A percentile compares a stretch with the other conserved stretches of the same genome.
These are phyloP conservation scores for Coemansia sp. DNA, from an alignment of 192 early-diverging fungal genomes.

Conservation along the genomic window DNA sequence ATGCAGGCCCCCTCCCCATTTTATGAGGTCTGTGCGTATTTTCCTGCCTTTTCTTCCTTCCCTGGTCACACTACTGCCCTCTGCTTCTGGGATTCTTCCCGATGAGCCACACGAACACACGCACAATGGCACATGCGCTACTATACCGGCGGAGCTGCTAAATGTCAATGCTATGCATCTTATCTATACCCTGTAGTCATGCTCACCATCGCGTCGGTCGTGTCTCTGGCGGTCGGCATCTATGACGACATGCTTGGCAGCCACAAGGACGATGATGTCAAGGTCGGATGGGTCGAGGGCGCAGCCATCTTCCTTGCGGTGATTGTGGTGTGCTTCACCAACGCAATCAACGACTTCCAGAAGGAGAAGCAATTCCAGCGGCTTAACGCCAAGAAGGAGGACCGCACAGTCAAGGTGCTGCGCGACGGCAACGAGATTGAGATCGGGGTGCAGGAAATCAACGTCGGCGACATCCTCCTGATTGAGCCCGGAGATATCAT, in stretches of 20 bases:
- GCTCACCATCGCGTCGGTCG: constrained; percentile 78
- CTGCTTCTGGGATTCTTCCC: not conserved
- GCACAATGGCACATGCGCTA: not conserved
- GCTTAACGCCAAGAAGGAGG: constrained; percentile 84
- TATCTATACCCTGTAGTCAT: constrained; percentile 59
- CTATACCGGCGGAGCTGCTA: not conserved
- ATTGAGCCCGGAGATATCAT: constrained; percentile 91
- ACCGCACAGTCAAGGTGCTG: constrained; percentile 71
- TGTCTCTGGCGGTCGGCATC: constrained; percentile 82
- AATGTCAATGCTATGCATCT: not conserved
- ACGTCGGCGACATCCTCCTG: constrained; percentile 86
- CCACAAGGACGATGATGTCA: constrained; percentile 66
- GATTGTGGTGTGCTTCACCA: constrained; percentile 84
- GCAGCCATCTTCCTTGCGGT: constrained; percentile 83
- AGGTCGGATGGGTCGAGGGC: constrained; percentile 80
- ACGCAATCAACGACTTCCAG: constrained; percentile 87
- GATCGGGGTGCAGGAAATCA: constrained; percentile 75
- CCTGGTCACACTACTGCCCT: not conserved
- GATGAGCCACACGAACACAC: too few species aligned
- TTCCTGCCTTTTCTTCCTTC: not conserved
- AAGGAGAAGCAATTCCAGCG: constrained; percentile 88
- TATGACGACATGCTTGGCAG: constrained; percentile 73
- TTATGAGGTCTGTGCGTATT: not conserved
- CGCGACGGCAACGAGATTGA: constrained; percentile 73
- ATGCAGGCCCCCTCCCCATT: not conserved